A percentile compares a stretch with the other conserved stretches of the same genome.
phyloP scores from a whole-genome alignment of 495 filamentous ascomycete species.

The Niebla homalea region DNA sequence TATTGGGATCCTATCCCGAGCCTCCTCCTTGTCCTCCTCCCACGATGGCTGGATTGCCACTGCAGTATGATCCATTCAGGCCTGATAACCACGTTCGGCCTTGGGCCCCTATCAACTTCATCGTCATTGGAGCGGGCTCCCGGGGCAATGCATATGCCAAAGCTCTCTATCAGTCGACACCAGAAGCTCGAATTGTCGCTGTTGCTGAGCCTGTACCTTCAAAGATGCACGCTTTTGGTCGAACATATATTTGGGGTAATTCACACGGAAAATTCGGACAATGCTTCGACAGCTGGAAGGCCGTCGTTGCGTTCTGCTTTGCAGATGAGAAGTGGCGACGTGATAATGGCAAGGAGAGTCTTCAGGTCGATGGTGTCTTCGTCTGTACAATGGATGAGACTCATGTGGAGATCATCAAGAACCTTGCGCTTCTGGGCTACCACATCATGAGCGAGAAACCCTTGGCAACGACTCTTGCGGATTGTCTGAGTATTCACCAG shows the following conservation, averaged over 20 bases:
- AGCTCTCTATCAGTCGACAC: constrained; percentile 43
- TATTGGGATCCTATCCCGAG: no score
- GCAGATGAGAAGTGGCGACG: no score
- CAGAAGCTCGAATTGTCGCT: constrained; percentile 42
- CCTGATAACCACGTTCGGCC: not conserved
- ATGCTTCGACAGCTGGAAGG: constrained; percentile 58
- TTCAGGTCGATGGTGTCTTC: constrained; percentile 74
- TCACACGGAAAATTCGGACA: constrained; percentile 36
- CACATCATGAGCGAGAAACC: constrained; percentile 96
- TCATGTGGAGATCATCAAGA: constrained; percentile 65
- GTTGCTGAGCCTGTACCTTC: constrained; percentile 71
- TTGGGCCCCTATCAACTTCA: constrained; percentile 27
- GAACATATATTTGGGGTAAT: constrained; percentile 54
- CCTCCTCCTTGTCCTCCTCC: no score
- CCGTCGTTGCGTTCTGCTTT: no score
- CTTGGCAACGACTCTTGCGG: constrained; percentile 59
- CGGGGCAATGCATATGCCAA: constrained; percentile 65
- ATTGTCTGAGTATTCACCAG: constrained; percentile 61
- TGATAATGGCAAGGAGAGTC: constrained; percentile 74
- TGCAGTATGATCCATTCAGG: not conserved
- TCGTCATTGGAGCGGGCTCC: constrained; percentile 81
- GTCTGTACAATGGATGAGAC: constrained; percentile 82
- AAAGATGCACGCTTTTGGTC: constrained; percentile 56
- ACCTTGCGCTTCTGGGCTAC: constrained; percentile 50
- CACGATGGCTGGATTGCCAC: not conserved